Conservation (phyloP, 805 yeast species). For the Teunomyces panamensis region DNA sequence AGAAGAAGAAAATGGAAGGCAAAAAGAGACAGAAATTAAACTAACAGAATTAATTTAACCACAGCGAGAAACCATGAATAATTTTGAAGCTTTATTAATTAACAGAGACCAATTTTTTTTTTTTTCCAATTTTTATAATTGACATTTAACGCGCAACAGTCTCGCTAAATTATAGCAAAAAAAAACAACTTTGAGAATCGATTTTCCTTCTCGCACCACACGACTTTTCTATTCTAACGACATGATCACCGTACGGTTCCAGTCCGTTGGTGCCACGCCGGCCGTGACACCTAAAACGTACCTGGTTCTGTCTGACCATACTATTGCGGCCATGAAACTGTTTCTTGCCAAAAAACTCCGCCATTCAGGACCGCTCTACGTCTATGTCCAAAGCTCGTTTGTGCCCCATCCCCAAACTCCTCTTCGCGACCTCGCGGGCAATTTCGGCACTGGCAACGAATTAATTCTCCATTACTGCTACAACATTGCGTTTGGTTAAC, state of each 20-base stretch:
- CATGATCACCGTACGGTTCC: slow-evolving; percentile 41
- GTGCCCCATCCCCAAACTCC: slow-evolving; percentile 41
- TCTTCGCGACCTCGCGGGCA: slow-evolving; percentile 27
- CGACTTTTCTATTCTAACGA: not conserved
- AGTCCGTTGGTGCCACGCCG: slow-evolving; percentile 58
- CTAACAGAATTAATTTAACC: too few relatives aligned
- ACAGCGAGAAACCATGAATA: too few relatives aligned
- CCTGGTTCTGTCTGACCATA: slow-evolving; percentile 46
- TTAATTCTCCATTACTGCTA: slow-evolving; percentile 39
- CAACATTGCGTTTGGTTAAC: slow-evolving; percentile 38
- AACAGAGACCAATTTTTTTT: too few relatives aligned
- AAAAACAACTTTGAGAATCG: too few relatives aligned
- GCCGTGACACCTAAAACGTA: slow-evolving; percentile 49
- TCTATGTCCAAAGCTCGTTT: slow-evolving; percentile 40
- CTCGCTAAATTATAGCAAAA: too few relatives aligned
- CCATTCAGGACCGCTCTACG: slow-evolving; percentile 15
- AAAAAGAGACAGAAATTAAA: too few relatives aligned
- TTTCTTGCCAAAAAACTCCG: slow-evolving; percentile 42
- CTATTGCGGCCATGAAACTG: slow-evolving; percentile 43
- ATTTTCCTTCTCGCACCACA: not conserved
- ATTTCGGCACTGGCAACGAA: slow-evolving; percentile 33
- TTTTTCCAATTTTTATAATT: too few relatives aligned
- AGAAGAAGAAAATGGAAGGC: too few relatives aligned
- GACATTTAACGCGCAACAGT: too few relatives aligned
- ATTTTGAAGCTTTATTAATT: too few relatives aligned